Evolutionary conservation across 139 green algal species (phyloP).

Genomic region (Coelastrella sp.): DNA sequence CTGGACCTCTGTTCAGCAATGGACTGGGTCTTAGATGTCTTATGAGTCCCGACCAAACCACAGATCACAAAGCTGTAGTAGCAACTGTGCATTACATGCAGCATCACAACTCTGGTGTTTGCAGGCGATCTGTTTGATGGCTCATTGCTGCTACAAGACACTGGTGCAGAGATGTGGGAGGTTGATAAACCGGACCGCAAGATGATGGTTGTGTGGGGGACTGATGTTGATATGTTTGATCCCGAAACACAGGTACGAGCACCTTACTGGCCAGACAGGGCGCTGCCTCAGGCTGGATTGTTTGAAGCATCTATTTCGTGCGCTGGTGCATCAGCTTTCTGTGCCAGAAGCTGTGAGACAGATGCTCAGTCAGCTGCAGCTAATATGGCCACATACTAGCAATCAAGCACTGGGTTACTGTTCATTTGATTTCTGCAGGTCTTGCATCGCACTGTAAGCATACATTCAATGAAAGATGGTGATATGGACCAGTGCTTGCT

Average conservation of each 20-base stretch:
- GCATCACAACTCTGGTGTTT: neutral
- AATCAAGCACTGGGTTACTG: neutral
- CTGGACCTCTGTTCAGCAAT: too few relatives aligned
- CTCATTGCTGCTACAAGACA: constrained; percentile 57
- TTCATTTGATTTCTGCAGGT: constrained; percentile 46
- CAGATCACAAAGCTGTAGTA: too few relatives aligned
- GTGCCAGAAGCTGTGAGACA: too few relatives aligned
- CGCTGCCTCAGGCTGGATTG: neutral
- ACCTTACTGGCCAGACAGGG: neutral
- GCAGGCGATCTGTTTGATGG: constrained; percentile 66
- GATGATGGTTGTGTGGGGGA: constrained; percentile 75
- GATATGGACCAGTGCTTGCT: constrained; percentile 54
- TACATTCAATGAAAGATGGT: constrained; percentile 59
- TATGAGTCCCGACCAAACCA: too few relatives aligned
- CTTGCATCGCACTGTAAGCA: constrained; percentile 60
- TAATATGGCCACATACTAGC: too few relatives aligned
- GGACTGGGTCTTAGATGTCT: too few relatives aligned
- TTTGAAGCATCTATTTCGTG: neutral
- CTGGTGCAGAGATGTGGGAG: constrained; percentile 69
- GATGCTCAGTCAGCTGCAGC: too few relatives aligned
- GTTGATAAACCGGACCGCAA: constrained; percentile 50
- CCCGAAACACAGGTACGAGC: constrained; percentile 64
- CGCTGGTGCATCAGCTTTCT: neutral
- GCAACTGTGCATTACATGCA: too few relatives aligned
- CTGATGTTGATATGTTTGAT: constrained; percentile 72